Evolutionary conservation across 2,329 filamentous ascomycete genomes (phyloP).

Genomic region (Aspergillus glaucus): DNA sequence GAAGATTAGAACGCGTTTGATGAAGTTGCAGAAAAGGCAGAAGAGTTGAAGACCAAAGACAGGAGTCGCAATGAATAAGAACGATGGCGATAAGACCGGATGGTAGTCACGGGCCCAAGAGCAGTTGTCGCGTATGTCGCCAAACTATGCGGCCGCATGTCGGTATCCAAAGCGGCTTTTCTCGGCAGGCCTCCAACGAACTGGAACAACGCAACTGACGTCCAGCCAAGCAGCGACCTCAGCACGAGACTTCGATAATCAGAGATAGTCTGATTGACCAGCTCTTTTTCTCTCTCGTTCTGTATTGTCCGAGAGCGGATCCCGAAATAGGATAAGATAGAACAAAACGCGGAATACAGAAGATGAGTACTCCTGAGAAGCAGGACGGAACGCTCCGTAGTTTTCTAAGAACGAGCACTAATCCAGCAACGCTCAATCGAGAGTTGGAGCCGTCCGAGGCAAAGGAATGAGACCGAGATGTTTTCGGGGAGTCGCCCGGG

Average conservation of each 20-base stretch:
- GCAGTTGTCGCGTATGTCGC: background rate
- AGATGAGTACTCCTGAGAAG: no score
- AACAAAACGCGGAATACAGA: no score
- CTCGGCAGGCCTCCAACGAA: background rate
- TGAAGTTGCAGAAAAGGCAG: no score
- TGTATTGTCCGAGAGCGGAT: no score
- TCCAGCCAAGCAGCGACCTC: no score
- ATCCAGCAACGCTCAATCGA: no score
- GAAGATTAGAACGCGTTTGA: background rate
- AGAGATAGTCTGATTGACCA: no score
- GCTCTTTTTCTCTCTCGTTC: no score
- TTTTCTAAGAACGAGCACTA: no score
- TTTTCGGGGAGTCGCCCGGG: background rate
- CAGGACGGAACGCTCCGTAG: no score
- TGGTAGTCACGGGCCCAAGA: background rate
- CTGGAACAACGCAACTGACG: background rate
- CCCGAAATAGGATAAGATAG: no score
- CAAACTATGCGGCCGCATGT: background rate
- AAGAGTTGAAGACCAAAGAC: constrained; percentile 3
- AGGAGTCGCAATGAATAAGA: background rate
- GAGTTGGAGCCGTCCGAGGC: background rate
- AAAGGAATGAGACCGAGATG: background rate
- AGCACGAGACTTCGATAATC: no score
- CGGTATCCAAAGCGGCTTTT: background rate
- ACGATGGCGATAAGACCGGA: constrained; percentile 4